Percentiles rank a stretch among this genome's conserved stretches.
phyloP scores from a whole-genome alignment of 169 alveolate genomes.

The Babesia caballi region DNA sequence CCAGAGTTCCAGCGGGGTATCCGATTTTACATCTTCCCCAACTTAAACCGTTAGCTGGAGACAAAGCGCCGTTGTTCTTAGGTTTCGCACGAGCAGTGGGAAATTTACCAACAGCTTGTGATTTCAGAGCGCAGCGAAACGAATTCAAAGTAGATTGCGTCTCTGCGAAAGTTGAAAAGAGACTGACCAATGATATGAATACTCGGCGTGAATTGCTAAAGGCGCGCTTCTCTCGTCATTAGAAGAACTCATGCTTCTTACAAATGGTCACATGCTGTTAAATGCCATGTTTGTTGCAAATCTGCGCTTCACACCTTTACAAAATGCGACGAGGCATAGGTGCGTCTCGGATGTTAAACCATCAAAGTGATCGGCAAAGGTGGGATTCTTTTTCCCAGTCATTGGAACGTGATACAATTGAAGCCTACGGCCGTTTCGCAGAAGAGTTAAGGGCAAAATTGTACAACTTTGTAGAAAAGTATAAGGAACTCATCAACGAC shows the following conservation, averaged over 20 bases:
- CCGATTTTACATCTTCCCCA: conserved; percentile 58
- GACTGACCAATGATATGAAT: not conserved
- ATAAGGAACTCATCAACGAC: conserved; percentile 11
- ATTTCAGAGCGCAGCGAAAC: conserved; percentile 57
- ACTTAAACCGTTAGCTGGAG: conserved; percentile 51
- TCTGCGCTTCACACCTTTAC: too few species aligned
- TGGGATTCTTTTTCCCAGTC: conserved; percentile 14
- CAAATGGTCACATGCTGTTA: too few species aligned
- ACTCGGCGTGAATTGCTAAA: conserved; percentile 17
- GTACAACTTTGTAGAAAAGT: conserved; percentile 9
- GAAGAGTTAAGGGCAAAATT: conserved; percentile 30
- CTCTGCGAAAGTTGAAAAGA: not conserved
- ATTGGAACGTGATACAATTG: conserved; percentile 5
- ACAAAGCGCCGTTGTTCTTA: conserved; percentile 26
- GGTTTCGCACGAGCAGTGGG: conserved; percentile 51
- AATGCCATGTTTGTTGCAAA: too few species aligned
- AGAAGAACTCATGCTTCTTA: too few species aligned
- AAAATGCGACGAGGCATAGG: conserved; percentile 56
- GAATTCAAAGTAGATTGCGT: conserved; percentile 28
- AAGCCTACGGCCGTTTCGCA: conserved; percentile 1
- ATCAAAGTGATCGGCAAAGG: not conserved
- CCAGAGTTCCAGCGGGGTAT: conserved; percentile 78
- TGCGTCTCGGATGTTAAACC: conserved; percentile 14
- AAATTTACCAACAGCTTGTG: conserved; percentile 48
- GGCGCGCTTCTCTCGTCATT: not conserved